phyloP scores from a whole-genome alignment of 2,329 filamentous ascomycete genomes.

The Aspergillus japonicus region DNA sequence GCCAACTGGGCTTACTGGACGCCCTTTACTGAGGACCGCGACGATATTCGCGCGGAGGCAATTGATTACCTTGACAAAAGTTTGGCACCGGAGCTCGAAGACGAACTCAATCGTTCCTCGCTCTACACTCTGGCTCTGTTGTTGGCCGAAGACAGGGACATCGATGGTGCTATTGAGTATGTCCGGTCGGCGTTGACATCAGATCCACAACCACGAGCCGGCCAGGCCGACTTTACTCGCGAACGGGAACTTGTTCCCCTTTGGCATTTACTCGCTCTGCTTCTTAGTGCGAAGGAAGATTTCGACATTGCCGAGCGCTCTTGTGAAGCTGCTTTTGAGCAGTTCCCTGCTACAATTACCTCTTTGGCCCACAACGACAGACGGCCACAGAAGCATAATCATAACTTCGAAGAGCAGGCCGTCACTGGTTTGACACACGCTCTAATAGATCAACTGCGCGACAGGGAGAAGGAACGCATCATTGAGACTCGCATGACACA shows the following conservation, averaged over 20 bases:
- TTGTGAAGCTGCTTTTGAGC: slow-evolving; percentile 88
- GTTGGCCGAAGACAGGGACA: slow-evolving; percentile 81
- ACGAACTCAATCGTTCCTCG: slow-evolving; percentile 69
- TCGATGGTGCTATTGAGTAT: slow-evolving; percentile 76
- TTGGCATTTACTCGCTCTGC: slow-evolving; percentile 86
- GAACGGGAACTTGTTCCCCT: slow-evolving; percentile 66
- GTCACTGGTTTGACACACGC: slow-evolving; percentile 39
- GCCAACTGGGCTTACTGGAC: slow-evolving; percentile 85
- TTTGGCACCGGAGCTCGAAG: slow-evolving; percentile 64
- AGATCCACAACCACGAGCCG: slow-evolving; percentile 35
- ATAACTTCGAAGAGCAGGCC: slow-evolving; percentile 21
- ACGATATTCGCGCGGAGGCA: slow-evolving; percentile 73
- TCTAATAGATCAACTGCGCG: slow-evolving; percentile 75
- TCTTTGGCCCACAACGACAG: slow-evolving; percentile 65
- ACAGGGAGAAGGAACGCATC: slow-evolving; percentile 79
- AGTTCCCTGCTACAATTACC: slow-evolving; percentile 71
- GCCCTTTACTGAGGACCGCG: slow-evolving; percentile 68
- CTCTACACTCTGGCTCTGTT: slow-evolving; percentile 79
- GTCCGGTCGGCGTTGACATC: slow-evolving; percentile 72
- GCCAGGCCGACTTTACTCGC: slow-evolving; percentile 32
- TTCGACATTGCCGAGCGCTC: slow-evolving; percentile 75
- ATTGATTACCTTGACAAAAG: slow-evolving; percentile 73
- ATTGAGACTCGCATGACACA: slow-evolving; percentile 97
- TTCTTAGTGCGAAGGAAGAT: slow-evolving; percentile 83
- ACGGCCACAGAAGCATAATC: slow-evolving; percentile 29